Base-by-base conservation (phyloP, 1,139 yeast species). In the Kodamaea fungicola region DNA sequence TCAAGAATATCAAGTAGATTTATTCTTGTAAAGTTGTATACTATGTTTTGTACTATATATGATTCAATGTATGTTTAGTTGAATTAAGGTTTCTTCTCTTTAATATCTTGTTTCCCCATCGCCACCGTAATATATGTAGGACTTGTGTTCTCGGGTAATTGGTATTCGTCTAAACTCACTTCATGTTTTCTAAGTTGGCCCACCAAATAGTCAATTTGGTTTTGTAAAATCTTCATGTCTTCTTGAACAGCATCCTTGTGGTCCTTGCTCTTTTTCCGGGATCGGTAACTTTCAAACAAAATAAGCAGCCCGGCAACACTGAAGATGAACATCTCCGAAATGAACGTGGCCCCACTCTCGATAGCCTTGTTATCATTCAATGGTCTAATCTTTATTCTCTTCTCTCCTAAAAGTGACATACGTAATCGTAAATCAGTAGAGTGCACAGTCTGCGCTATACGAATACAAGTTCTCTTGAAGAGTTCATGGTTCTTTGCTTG, bases 291-390 rank as follows among this genome's bases (percentile, higher is more conserved):
- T 54, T 88, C 96, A 55, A 74, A 86, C 21, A 87, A 55, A n/a
- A 88, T 81, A 37, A 85, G 67, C 1, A 83, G 74, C 5, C 95
- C 95, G 2, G 95, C 96, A 19, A 87, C 94, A 45, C 69, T 57
- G 50, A 88, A 88, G 27, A 88, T 80, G 51, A 88, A 83, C 27
- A 80, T 58, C 56, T 88, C 96, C 29, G 92, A 82, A 6, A 88
- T 61, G 52, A 87, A 79, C 34, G 75, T 83, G 32, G 96, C 95
- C 1, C 96, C 96, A 40, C 73, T 78, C 43, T 88, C 95, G 31
- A 88, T 77, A 31, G 96, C 96, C 53, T 80, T 82, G 19, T 82
- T 80, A 48, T 88, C 96, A 54, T 86, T 88, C 51, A 88, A 70
- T 0, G 96, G 96, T 33, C 95, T 70, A 8, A 87, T 74, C 47